These are phyloP conservation scores for Aureococcus anophagefferens DNA, from an alignment of 108 stramenopile species.

Conservation along the genomic window DNA sequence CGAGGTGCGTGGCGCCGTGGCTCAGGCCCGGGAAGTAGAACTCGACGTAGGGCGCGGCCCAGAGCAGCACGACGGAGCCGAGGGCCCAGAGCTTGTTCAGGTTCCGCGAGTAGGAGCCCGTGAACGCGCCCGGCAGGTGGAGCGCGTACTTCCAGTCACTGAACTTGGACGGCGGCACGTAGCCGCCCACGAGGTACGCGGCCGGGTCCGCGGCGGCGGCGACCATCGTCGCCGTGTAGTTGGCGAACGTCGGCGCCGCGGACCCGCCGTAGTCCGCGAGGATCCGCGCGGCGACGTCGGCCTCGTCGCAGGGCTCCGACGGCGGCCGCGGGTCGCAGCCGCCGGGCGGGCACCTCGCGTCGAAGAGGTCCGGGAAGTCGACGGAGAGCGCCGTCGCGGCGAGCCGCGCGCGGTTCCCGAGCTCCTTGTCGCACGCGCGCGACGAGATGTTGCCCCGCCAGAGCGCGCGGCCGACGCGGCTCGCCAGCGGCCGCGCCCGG, in stretches of 20 bases:
- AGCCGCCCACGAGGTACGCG: too few species aligned
- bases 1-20: neutral
- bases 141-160: neutral
- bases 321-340: too few species aligned
- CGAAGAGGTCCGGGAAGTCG: neutral
- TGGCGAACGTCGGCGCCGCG: neutral
- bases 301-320: neutral
- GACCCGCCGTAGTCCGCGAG: too few species aligned
- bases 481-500: too few species aligned
- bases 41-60: neutral
- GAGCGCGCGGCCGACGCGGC: neutral
- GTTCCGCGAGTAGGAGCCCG: neutral
- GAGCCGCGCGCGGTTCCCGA: neutral
- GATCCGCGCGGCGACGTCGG: too few species aligned
- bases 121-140: neutral
- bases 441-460: neutral
- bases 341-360: neutral
- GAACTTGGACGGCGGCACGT: too few species aligned
- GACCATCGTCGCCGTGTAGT: neutral
- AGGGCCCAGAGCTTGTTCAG: neutral
- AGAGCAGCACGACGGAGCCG: neutral
- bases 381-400: neutral
- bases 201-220: neutral
- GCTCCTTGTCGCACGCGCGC: neutral
- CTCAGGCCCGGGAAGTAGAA: neutral